phyloP scores from a whole-genome alignment of 768 basidiomycete species.

The Suillus tomentosus region DNA sequence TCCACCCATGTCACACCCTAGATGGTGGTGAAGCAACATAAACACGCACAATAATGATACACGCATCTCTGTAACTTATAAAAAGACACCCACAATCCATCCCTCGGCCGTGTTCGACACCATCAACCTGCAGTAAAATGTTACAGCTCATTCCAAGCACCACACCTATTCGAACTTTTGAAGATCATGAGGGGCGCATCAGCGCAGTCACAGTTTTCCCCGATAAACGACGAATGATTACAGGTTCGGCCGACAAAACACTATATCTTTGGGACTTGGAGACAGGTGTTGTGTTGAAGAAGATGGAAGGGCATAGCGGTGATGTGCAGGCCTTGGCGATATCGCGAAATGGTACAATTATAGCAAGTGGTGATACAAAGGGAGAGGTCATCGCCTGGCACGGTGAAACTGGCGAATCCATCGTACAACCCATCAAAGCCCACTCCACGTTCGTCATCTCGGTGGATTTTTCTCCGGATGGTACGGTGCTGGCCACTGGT shows the following conservation, averaged over 20 bases:
- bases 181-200: neutral
- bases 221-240: neutral
- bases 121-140: neutral
- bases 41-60: neutral
- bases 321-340: neutral
- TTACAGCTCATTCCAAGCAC: neutral
- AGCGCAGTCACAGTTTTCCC: neutral
- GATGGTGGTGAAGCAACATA: no score
- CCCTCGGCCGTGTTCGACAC: no score
- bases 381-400: no score
- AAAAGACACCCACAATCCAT: no score
- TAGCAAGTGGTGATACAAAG: neutral
- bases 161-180: neutral
- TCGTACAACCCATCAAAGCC: no score
- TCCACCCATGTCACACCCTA: no score
- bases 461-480: no score
- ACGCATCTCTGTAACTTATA: neutral
- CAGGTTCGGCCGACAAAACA: neutral
- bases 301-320: neutral
- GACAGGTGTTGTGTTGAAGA: neutral
- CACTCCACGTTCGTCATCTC: no score
- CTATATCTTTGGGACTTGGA: neutral
- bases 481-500: no score
- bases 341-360: neutral
- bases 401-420: no score